Percentiles rank a stretch among this genome's conserved stretches.
Conservation (phyloP, 2,329 filamentous ascomycete genomes). For the Clonostachys rosea region DNA sequence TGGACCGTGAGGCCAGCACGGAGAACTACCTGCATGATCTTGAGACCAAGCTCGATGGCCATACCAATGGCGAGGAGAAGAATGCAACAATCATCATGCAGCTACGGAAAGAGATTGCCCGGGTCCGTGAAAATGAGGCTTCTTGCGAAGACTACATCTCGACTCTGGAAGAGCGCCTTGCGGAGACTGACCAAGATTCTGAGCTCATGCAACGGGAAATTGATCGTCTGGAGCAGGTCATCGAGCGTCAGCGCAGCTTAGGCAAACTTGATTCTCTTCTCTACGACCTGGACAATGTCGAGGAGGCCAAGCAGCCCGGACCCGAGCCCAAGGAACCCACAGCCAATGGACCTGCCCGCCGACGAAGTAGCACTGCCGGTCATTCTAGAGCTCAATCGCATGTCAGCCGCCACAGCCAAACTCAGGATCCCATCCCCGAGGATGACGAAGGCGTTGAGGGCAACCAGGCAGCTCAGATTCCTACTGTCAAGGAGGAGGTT, state of each 20-base stretch:
- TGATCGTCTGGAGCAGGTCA: constrained; percentile 86
- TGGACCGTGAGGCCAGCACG: constrained; percentile 86
- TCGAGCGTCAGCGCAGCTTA: constrained; percentile 90
- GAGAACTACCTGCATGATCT: constrained; percentile 91
- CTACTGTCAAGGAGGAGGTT: constrained; percentile 25
- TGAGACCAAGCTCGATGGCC: constrained; percentile 84
- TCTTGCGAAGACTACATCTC: constrained; percentile 96
- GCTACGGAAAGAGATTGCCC: constrained; percentile 84
- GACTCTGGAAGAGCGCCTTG: constrained; percentile 88
- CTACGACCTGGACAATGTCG: constrained; percentile 80
- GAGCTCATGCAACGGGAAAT: constrained; percentile 97
- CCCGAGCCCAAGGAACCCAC: constrained; percentile 16
- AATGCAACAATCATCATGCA: constrained; percentile 81
- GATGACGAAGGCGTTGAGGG: constrained; percentile 37
- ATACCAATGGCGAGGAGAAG: constrained; percentile 88
- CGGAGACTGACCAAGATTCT: constrained; percentile 91
- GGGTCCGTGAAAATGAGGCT: constrained; percentile 84
- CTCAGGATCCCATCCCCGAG: constrained; percentile 51
- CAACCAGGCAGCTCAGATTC: constrained; percentile 13
- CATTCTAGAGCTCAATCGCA: constrained; percentile 52
- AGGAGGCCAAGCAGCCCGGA: constrained; percentile 45
- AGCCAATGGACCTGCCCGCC: constrained; percentile 32
- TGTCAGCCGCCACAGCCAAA: constrained; percentile 46
- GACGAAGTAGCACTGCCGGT: constrained; percentile 35
- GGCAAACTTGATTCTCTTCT: constrained; percentile 92